Evolutionary conservation across 495 filamentous ascomycete genomes (phyloP).

Genomic region (Penicillium bovifimosum): DNA sequence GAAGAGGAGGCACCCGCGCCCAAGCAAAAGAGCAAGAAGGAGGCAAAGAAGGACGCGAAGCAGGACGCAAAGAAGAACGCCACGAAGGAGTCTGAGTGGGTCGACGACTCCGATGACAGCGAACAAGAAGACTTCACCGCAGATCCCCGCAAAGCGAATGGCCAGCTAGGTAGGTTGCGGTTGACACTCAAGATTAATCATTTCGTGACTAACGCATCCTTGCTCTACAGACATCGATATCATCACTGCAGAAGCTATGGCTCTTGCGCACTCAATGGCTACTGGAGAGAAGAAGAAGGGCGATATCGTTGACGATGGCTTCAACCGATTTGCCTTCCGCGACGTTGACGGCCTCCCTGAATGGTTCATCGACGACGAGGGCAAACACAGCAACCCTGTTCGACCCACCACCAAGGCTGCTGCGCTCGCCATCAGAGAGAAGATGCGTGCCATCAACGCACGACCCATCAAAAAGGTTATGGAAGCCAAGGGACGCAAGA

Average conservation of each 20-base stretch:
- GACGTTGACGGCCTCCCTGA: slow-evolving; percentile 91
- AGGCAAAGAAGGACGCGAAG: slow-evolving; percentile 14
- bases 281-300: slow-evolving; percentile 71
- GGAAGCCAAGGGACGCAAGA: slow-evolving; percentile 93
- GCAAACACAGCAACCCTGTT: slow-evolving; percentile 71
- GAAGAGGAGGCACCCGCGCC: slow-evolving; percentile 2
- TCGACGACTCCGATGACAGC: slow-evolving; percentile 42
- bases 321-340: slow-evolving; percentile 87
- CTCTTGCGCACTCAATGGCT: slow-evolving; percentile 87
- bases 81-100: slow-evolving; percentile 54
- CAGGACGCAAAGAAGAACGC: slow-evolving; percentile 24
- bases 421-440: slow-evolving; percentile 91
- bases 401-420: slow-evolving; percentile 87
- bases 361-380: slow-evolving; percentile 96
- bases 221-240: slow-evolving; percentile 77
- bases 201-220: slow-evolving; percentile 24
- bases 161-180: slow-evolving; percentile 55
- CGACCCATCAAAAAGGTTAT: slow-evolving; percentile 98
- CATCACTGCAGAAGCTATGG: slow-evolving; percentile 98
- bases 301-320: slow-evolving; percentile 82
- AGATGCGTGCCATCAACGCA: slow-evolving; percentile 87
- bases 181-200: neutral
- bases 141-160: slow-evolving; percentile 63
- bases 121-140: slow-evolving; percentile 59
- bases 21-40: slow-evolving; percentile 12